Conservation (phyloP, 164 flowering plant species). For the Kingdonia uniflora region DNA sequence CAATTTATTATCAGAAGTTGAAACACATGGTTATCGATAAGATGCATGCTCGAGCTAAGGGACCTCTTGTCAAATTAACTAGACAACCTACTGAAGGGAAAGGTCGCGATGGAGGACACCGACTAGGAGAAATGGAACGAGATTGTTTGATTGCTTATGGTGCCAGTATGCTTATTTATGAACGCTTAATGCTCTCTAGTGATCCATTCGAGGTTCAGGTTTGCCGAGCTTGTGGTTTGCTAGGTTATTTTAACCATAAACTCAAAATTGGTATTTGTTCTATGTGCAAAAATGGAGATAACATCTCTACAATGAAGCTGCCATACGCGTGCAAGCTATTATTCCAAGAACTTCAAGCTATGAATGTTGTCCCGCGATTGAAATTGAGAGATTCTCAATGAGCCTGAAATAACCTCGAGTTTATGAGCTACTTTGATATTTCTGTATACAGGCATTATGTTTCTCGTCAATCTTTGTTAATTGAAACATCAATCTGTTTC, state of each 20-base stretch:
- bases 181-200: constrained; percentile 87
- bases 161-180: constrained; percentile 76
- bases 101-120: constrained; percentile 82
- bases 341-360: constrained; percentile 91
- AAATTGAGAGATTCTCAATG: constrained; percentile 52
- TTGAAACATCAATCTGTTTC: too few species aligned
- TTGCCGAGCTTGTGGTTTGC: constrained; percentile 77
- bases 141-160: constrained; percentile 98
- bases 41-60: constrained; percentile 92
- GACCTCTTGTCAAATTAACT: constrained; percentile 76
- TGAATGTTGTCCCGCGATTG: constrained; percentile 88
- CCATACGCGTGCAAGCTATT: constrained; percentile 99
- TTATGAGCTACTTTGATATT: too few species aligned
- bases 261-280: constrained; percentile 68
- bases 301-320: constrained; percentile 68
- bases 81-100: constrained; percentile 97
- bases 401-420: not conserved
- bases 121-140: constrained; percentile 98
- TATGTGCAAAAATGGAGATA: constrained; percentile 71
- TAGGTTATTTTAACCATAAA: constrained; percentile 74
- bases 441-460: too few species aligned
- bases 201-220: constrained; percentile 96
- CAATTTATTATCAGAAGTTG: constrained; percentile 91
- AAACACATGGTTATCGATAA: constrained; percentile 97
- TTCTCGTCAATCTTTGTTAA: too few species aligned